phyloP scores from a whole-genome alignment of 805 yeast genomes.

The Kluyveromyces aestuarii region DNA sequence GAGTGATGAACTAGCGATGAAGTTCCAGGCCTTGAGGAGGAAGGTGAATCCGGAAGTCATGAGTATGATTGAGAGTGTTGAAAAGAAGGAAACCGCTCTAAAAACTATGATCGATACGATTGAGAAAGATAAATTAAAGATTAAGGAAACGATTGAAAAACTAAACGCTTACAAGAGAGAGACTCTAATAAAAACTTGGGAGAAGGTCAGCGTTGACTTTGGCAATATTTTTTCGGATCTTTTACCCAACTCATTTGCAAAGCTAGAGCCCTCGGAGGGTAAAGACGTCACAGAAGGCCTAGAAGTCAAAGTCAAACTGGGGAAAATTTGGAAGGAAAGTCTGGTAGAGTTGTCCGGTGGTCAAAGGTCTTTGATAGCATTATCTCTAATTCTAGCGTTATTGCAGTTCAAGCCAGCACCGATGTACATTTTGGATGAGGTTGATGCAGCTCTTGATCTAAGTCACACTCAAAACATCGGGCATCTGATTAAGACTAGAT shows the following conservation, averaged over 20 bases:
- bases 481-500: constrained; percentile 86
- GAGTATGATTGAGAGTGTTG: constrained; percentile 87
- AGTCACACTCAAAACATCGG: constrained; percentile 98
- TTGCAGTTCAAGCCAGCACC: constrained; percentile 97
- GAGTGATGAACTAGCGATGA: constrained; percentile 43
- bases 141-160: constrained; percentile 76
- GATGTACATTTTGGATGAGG: constrained; percentile 95
- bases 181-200: constrained; percentile 76
- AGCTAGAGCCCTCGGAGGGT: constrained; percentile 73
- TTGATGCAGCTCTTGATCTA: constrained; percentile 95
- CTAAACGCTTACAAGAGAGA: constrained; percentile 79
- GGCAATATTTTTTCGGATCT: constrained; percentile 85
- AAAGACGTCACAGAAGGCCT: constrained; percentile 82
- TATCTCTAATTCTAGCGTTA: constrained; percentile 84
- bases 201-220: constrained; percentile 79
- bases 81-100: constrained; percentile 72
- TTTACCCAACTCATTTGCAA: constrained; percentile 83
- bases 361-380: constrained; percentile 87
- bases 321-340: constrained; percentile 92
- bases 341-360: constrained; percentile 95
- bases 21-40: constrained; percentile 61
- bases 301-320: constrained; percentile 82
- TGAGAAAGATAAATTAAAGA: constrained; percentile 81
- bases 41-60: constrained; percentile 79
- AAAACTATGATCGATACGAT: constrained; percentile 77